Evolutionary conservation across 192 early-diverging fungal genomes (phyloP), one percentile per base, ranked within the genome.

Genomic region (Coemansia furcata): DNA sequence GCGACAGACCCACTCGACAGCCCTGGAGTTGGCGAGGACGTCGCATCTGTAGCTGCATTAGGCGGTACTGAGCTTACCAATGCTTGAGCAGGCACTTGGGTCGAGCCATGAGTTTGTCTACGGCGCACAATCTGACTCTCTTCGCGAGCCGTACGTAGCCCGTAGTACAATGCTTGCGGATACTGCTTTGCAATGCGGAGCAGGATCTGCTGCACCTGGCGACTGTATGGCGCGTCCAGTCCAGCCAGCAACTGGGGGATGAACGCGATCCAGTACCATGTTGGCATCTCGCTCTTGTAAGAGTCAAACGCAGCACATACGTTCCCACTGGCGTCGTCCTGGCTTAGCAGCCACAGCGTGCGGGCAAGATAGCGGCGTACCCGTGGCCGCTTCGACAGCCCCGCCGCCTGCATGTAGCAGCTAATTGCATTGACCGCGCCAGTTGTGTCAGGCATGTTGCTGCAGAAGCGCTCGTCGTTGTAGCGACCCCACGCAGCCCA

Each of bases 181-280:
- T 77, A 97, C 36, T 87, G 84, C 80, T 99, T 98, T 17, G 98
- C 97, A 71, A 99, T 95, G 71, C 91, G 92, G 68, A 93, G 88
- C 66, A 99, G 76, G 57, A 98, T 92, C 46, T 86, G 85, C 59
- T 89, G 87, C 2, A 93, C 90, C 82, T 91, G 90, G 44, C 85
- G 85, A 21, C 69, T 71, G 39, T 85, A 82, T 40, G 62, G 65
- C 30, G 93, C 89, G 71, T 98, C 97, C 19, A 99, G 83, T 0
- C 90, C 88, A 2, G 87, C 74, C 32, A 99, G 83, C 14, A 99
- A 85, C 75, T 99, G 96, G 4, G 98, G 97, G 57, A 99, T 96
- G 67, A 98, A 97, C 1, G 93, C 95, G 62, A 96, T 95, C 98
- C 98, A 99, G 83, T 97, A 95, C 97, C 95, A 98, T 12, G 92